Conservation (phyloP, 768 basidiomycete species). For the Lactarius akahatsu region DNA sequence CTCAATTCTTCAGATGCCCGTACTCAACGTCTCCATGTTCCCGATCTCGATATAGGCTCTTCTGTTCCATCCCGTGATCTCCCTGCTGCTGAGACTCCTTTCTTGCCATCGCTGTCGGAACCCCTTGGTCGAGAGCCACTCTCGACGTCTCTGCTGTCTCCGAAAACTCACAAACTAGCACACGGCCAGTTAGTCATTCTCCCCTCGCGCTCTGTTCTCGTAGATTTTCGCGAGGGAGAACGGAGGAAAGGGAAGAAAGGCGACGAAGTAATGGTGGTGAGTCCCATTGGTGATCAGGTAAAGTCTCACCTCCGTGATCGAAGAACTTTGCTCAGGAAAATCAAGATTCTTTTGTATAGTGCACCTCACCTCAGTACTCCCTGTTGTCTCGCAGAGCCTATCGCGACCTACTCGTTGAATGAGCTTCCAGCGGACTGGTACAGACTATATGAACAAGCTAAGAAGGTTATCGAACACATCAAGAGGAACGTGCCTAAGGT, state of each 20-base stretch:
- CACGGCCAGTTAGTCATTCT: conserved; percentile 51
- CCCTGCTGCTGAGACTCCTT: not conserved
- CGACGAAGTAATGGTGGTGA: conserved; percentile 46
- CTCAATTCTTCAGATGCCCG: not conserved
- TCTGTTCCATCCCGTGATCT: conserved; percentile 3
- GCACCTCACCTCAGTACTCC: conserved; percentile 53
- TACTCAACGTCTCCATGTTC: not conserved
- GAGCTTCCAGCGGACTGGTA: conserved; percentile 44
- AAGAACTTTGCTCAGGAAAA: conserved; percentile 1
- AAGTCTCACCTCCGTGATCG: not conserved
- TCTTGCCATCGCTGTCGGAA: not conserved
- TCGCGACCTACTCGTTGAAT: conserved; percentile 37
- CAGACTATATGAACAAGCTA: conserved; percentile 49
- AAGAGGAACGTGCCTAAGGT: conserved; percentile 57
- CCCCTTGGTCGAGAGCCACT: conserved; percentile 8
- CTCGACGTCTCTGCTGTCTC: conserved; percentile 32
- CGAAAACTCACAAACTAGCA: conserved; percentile 48
- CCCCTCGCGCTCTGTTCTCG: conserved; percentile 48
- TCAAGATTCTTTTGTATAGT: conserved; percentile 46
- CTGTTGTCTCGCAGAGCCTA: conserved; percentile 48
- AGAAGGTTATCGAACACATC: conserved; percentile 45
- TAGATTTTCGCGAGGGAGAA: conserved; percentile 58
- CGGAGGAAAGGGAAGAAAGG: conserved; percentile 47
- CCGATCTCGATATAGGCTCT: not conserved
- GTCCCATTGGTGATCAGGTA: conserved; percentile 42